Percentiles rank a stretch among this genome's conserved stretches.
Evolutionary conservation across 2,329 filamentous ascomycete genomes (phyloP).

Genomic region (Colletotrichum endophyticum): DNA sequence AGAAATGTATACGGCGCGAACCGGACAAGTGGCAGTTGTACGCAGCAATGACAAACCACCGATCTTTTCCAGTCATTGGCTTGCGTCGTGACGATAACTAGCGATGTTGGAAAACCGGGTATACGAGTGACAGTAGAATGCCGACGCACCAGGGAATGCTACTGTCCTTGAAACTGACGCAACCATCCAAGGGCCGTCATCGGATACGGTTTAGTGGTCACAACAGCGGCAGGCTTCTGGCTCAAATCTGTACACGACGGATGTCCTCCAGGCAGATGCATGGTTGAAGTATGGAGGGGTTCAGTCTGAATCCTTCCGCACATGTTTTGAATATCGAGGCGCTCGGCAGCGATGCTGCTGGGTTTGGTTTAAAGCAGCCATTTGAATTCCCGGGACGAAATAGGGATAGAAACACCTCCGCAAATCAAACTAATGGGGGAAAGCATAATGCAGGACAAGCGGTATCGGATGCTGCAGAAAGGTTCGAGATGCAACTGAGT

Average conservation of each 20-base stretch:
- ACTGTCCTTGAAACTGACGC: neutral
- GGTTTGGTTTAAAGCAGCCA: neutral
- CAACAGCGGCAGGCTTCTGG: too few relatives aligned
- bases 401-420: neutral
- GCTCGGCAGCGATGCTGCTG: neutral
- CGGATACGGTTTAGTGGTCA: neutral
- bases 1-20: conserved; percentile 2
- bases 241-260: neutral
- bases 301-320: neutral
- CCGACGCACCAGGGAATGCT: neutral
- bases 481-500: neutral
- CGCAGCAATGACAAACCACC: conserved; percentile 10
- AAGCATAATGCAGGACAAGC: neutral
- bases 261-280: neutral
- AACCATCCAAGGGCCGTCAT: neutral
- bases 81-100: neutral
- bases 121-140: neutral
- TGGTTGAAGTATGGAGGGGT: neutral
- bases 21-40: neutral
- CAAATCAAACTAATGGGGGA: neutral
- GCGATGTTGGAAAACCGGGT: neutral
- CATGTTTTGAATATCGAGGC: neutral
- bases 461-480: neutral
- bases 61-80: neutral
- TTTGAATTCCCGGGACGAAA: neutral